Percentiles rank a stretch among this genome's conserved stretches.
Evolutionary conservation across 139 green algal genomes (phyloP).

Genomic region (Ulvella scutata): DNA sequence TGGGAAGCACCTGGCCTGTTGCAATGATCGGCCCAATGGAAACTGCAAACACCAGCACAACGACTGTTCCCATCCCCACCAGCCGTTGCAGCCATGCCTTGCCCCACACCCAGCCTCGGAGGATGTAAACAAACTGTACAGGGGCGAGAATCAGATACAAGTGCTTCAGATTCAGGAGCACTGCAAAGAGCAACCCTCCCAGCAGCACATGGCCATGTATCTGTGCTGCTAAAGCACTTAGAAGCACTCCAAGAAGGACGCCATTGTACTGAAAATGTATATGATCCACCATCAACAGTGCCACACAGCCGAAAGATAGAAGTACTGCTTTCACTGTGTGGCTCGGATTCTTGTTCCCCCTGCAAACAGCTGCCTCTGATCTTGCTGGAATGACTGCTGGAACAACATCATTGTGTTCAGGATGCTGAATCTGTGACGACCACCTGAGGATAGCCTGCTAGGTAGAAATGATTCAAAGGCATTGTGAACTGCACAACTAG

Average conservation of each 20-base stretch:
- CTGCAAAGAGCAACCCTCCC: conserved; percentile 45
- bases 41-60: conserved; percentile 29
- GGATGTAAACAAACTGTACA: conserved; percentile 61
- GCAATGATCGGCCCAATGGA: conserved; percentile 62
- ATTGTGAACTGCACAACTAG: too few species aligned
- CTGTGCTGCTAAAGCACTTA: conserved; percentile 27
- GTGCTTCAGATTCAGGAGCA: conserved; percentile 89
- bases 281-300: conserved; percentile 89
- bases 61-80: conserved; percentile 17
- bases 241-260: conserved; percentile 52
- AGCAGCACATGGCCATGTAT: conserved; percentile 15
- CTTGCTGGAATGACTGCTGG: background rate
- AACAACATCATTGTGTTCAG: background rate
- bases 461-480: too few species aligned
- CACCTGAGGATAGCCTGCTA: background rate
- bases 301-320: conserved; percentile 38
- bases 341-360: background rate
- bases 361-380: too few species aligned
- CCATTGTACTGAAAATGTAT: conserved; percentile 99
- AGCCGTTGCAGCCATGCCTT: conserved; percentile 13
- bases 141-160: conserved; percentile 76
- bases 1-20: conserved; percentile 25
- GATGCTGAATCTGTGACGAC: background rate
- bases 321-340: conserved; percentile 14
- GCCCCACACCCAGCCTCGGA: conserved; percentile 39